These are phyloP conservation scores for Lactarius sanguifluus DNA, from an alignment of 768 basidiomycete genomes.

Conservation along the genomic window DNA sequence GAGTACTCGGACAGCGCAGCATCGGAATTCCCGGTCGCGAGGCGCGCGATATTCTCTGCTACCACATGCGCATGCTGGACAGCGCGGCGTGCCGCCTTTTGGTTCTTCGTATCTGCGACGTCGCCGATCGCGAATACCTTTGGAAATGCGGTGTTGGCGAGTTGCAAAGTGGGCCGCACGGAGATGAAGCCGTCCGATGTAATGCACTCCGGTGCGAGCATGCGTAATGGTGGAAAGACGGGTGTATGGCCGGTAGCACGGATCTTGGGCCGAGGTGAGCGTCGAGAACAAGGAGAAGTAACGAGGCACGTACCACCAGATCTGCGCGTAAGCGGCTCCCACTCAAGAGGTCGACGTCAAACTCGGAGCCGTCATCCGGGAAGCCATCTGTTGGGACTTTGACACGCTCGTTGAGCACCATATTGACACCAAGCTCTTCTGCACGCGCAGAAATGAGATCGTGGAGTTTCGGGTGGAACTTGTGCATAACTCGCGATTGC, in stretches of 20 bases:
- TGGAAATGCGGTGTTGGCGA: slow-evolving; percentile 27
- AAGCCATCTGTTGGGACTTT: slow-evolving; percentile 35
- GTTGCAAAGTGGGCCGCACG: slow-evolving; percentile 35
- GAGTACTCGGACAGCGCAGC: slow-evolving; percentile 8
- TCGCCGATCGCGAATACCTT: slow-evolving; percentile 35
- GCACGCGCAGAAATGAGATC: slow-evolving; percentile 31
- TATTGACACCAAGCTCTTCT: slow-evolving; percentile 31
- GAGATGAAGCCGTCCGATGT: slow-evolving; percentile 28
- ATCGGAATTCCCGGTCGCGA: slow-evolving; percentile 15
- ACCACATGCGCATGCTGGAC: slow-evolving; percentile 31
- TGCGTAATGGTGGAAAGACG: slow-evolving; percentile 32
- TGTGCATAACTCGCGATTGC: slow-evolving; percentile 31
- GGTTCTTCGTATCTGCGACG: slow-evolving; percentile 33
- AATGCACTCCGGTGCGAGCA: slow-evolving; percentile 31
- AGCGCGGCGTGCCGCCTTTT: slow-evolving; percentile 33
- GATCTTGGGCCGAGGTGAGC: slow-evolving; percentile 29
- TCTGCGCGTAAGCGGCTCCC: slow-evolving; percentile 30
- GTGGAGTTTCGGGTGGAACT: slow-evolving; percentile 34
- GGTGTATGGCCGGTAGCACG: slow-evolving; percentile 37
- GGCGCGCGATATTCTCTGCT: slow-evolving; percentile 29
- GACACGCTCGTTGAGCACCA: slow-evolving; percentile 30
- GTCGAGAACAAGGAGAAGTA: neutral
- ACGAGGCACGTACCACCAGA: slow-evolving; percentile 25
- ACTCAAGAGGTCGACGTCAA: slow-evolving; percentile 28
- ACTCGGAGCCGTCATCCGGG: slow-evolving; percentile 29